Base-by-base conservation (phyloP, 768 basidiomycete species). In the Lactifluus subvellereus region DNA sequence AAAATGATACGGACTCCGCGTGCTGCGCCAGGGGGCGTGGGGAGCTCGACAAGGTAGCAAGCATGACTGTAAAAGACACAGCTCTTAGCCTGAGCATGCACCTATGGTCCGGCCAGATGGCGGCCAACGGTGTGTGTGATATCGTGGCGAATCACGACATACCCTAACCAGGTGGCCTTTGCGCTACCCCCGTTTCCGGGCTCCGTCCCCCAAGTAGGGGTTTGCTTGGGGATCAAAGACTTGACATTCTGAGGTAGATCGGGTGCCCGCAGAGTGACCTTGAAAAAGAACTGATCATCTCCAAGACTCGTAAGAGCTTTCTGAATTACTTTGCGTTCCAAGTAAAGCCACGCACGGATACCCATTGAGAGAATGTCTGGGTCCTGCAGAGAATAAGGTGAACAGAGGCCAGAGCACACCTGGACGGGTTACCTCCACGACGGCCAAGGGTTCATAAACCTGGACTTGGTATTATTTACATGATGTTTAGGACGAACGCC, bases 21-120 rank as follows among this genome's bases (percentile, higher is more conserved):
- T 4, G 69, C 56, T 9, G 77, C 76, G 49, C 73, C 72, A 27
- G 62, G 55, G 7, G 68, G 66, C 0, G 69, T 70, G 0, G 77
- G 77, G 4, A 78, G 65, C 66, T 79, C 77, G 14, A 78, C 62
- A 5, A 77, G 63, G 68, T 72, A 77, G 59, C 75, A 75, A 6
- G 78, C 78, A 52, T 79, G 78, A 11, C 71, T 72, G 43, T 38
- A 30, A 49, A 49, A 30, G 37, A 50, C 10, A n/a, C 37, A n/a
- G 42, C 13, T 6, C 27, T 49, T 27, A 50, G 22, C 48, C 22
- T 18, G 6, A 40, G 38, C 38, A 40, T 40, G 13, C 4, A 40
- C 38, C 38, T 13, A 40, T 40, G 11, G 16, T 4, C 9, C 8
- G 37, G 33, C 35, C 27, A 27, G 42, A 7, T 16, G 42, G 18